Base-by-base conservation (phyloP, 495 filamentous ascomycete genomes). In the Echria macrotheca region DNA sequence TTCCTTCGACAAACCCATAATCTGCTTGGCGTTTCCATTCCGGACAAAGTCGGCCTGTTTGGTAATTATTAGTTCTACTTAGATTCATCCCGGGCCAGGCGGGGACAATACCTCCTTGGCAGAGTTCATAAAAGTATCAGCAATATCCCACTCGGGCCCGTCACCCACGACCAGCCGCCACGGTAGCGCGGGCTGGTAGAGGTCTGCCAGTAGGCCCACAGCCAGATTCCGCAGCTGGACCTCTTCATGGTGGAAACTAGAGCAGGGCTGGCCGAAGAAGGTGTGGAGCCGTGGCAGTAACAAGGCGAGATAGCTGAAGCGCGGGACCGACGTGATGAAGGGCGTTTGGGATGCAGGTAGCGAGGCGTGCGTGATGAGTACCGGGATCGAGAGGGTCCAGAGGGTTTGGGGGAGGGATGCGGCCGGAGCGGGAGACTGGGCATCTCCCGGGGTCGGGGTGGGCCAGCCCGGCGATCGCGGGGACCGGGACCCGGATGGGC, bases 31-130 rank as follows among this genome's bases (percentile, higher is more conserved):
- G 10, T 83, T 95, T 15, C 93, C 90, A 50, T 95, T 90, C 26
- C 93, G 81, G 25, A 96, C 71, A 57, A 89, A 95, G 61, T 96
- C 91, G 15, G 93, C 94, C 75, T 85, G 45, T 47, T 54, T 11
- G 23, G 12, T 12, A 15, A 5, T 10, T n/a, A n/a, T 37, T 12
- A 47, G n/a, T n/a, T n/a, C n/a, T n/a, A n/a, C n/a, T n/a, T n/a
- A n/a, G n/a, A n/a, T n/a, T 19, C 17, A 25, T 12, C 7, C 43
- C 3, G 18, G 18, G 26, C 25, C 5, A 49, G 19, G 17, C 23
- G 15, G 25, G n/a, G n/a, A n/a, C n/a, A n/a, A n/a, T n/a, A n/a
- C n/a, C 70, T 95, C 91, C 66, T 97, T 99, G 50, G 94, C 88
- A 53, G 81, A 85, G 57, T 98, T 96, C 53, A 94, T 87, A 63